Conservation (phyloP, 306 rosid genomes). For the Morella rubra region DNA sequence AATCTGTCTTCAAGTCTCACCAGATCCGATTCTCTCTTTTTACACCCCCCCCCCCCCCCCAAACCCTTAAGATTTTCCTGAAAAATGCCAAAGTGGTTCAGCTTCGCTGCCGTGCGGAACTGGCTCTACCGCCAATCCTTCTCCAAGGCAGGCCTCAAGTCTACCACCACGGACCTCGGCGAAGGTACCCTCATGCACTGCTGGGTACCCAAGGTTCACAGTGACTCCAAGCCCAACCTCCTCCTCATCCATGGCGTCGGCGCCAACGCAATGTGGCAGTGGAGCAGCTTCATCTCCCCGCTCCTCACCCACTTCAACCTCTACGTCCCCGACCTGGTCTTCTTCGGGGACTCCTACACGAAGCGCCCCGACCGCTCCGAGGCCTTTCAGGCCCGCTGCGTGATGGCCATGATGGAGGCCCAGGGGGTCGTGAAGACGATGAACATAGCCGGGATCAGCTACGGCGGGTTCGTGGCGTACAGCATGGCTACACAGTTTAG, state of each 20-base stretch:
- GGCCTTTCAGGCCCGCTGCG: constrained; percentile 70
- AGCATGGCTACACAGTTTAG: constrained; percentile 75
- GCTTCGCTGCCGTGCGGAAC: constrained; percentile 46
- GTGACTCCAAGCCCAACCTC: constrained; percentile 50
- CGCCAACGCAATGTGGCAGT: constrained; percentile 98
- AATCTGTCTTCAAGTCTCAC: no score
- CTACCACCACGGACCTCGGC: constrained; percentile 77
- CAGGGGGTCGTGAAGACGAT: constrained; percentile 39
- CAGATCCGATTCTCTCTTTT: no score
- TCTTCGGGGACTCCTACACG: constrained; percentile 79
- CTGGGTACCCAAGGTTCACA: constrained; percentile 63
- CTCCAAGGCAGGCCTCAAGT: constrained; percentile 60
- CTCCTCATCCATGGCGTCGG: constrained; percentile 86
- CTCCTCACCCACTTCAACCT: constrained; percentile 69
- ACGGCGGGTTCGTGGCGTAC: constrained; percentile 88
- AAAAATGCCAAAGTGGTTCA: constrained; percentile 54
- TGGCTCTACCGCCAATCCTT: constrained; percentile 54
- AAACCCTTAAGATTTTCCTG: not conserved
- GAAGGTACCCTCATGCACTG: constrained; percentile 79
- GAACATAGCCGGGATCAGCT: constrained; percentile 66
- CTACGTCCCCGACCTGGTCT: constrained; percentile 82
- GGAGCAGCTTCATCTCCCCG: constrained; percentile 60
- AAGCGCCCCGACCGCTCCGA: constrained; percentile 63
- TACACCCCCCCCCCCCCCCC: no score
- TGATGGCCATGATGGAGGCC: constrained; percentile 54